A percentile compares a stretch with the other conserved stretches of the same genome.
Evolutionary conservation across 345 rosid species (phyloP).

Genomic region (Gossypioides kirkii): DNA sequence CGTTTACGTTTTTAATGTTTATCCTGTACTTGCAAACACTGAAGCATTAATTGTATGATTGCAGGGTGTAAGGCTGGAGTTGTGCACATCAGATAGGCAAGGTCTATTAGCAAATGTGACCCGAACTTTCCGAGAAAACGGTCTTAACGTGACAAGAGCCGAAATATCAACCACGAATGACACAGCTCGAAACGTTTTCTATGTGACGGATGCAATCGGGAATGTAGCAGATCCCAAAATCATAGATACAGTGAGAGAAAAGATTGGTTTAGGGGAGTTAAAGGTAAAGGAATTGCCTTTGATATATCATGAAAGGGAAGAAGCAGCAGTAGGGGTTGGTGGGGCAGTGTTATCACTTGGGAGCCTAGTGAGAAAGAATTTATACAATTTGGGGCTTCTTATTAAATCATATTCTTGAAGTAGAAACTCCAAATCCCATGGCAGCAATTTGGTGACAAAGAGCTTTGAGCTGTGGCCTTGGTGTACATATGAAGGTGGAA

Average conservation of each 20-base stretch:
- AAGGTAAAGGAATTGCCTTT: constrained; percentile 83
- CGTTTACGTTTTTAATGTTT: not conserved
- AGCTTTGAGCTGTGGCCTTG: constrained; percentile 24
- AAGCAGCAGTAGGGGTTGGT: constrained; percentile 49
- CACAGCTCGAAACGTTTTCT: constrained; percentile 61
- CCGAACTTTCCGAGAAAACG: constrained; percentile 83
- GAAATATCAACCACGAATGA: constrained; percentile 69
- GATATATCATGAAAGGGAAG: constrained; percentile 40
- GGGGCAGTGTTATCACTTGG: constrained; percentile 79
- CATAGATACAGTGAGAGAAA: constrained; percentile 70
- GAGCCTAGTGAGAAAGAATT: constrained; percentile 77
- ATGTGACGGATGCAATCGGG: constrained; percentile 71
- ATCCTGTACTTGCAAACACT: not conserved
- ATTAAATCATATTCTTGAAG: constrained; percentile 67
- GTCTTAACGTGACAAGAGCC: constrained; percentile 85
- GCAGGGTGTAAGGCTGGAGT: constrained; percentile 83
- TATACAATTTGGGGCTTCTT: constrained; percentile 73
- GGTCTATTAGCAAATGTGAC: constrained; percentile 86
- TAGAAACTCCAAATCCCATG: not conserved
- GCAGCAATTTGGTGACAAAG: not conserved
- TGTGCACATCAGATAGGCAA: constrained; percentile 51
- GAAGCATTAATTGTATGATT: constrained; percentile 10
- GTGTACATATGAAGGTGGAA: constrained; percentile 29
- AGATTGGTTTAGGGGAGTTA: constrained; percentile 52
- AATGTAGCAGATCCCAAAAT: constrained; percentile 48